phyloP scores from a whole-genome alignment of 129 eudicot genomes.

The Saussurea involucrata region DNA sequence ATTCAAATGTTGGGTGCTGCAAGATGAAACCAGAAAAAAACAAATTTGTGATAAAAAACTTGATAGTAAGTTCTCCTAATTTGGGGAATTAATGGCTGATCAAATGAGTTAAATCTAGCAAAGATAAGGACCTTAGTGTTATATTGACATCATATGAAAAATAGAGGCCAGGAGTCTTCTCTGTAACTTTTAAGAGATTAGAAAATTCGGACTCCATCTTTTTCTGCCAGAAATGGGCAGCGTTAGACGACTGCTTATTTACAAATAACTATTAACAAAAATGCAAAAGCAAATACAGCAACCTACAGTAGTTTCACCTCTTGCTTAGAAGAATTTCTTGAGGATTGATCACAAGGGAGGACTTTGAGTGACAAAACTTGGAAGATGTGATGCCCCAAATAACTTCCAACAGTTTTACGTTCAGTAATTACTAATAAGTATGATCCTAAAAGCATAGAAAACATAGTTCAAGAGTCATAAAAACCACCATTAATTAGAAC shows the following conservation, averaged over 20 bases:
- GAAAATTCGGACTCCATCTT: constrained; percentile 65
- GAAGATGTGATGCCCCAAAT: constrained; percentile 73
- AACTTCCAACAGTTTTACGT: constrained; percentile 65
- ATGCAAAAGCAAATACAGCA: neutral
- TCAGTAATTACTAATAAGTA: constrained; percentile 60
- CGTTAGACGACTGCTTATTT: neutral
- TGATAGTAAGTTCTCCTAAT: neutral
- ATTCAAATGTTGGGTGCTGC: constrained; percentile 64
- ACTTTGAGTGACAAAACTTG: constrained; percentile 63
- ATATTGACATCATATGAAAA: constrained; percentile 84
- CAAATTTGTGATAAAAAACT: neutral
- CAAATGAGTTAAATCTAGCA: neutral
- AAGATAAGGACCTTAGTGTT: constrained; percentile 52
- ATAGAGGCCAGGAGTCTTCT: constrained; percentile 56
- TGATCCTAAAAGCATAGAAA: constrained; percentile 44
- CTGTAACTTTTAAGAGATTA: constrained; percentile 52
- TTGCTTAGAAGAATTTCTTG: constrained; percentile 52
- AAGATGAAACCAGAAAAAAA: constrained; percentile 4
- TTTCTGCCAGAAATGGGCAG: constrained; percentile 39
- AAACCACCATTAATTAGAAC: neutral
- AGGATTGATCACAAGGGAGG: constrained; percentile 75
- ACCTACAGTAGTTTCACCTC: constrained; percentile 36
- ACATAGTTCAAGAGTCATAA: neutral
- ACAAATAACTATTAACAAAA: neutral
- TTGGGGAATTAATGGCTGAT: neutral